Evolutionary conservation across 2,329 filamentous ascomycete species (phyloP), one percentile per base, ranked within the genome.

Genomic region (Penicillium occitanis): DNA sequence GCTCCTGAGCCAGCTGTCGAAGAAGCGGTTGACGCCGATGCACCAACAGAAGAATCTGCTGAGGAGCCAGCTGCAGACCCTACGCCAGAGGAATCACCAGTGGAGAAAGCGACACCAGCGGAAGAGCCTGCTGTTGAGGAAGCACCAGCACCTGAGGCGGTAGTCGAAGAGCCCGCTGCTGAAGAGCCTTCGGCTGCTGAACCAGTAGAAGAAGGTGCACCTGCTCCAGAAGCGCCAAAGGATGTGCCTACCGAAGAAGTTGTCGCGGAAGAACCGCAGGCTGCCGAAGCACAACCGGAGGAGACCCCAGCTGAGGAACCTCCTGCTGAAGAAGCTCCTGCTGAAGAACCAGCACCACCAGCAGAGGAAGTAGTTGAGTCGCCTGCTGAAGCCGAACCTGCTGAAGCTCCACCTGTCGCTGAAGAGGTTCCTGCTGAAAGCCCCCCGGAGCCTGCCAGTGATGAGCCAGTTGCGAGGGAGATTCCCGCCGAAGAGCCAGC

Each of bases 81-180:
- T 11, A 33, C 44, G 22, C 17, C 53, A 6, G 66, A 66, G 37
- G 70, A 70, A 61, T 51, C 68, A 5, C 14, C 61, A 46, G 22
- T 62, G n/a, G 68, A 68, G 40, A 67, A 71, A 33, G 35, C 70
- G 35, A 61, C 68, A 7, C 14, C 63, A 48, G 22, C 64, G n/a
- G 68, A 67, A 37, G 68, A 71, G 30, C 37, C 64, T 28, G 67
- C 70, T 42, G 57, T 58, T 6, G 68, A 70, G 44, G 71, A 71
- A 25, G 3, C 64, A 48, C 48, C 64, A 30, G 46, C 55, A 19
- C 62, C 65, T 28, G 68, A 73, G 17, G n/a, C 66, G 46, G 44
- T 68, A 10, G 40, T 46, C 40, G 69, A 72, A 63, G 71, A 71
- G 46, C 50, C 69, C 60, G 46, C 33, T 40, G n/a, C 63, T 22